Evolutionary conservation across 1,139 yeast genomes (phyloP), one percentile per base, ranked within the genome.

Genomic region (Geotrichum restrictum): DNA sequence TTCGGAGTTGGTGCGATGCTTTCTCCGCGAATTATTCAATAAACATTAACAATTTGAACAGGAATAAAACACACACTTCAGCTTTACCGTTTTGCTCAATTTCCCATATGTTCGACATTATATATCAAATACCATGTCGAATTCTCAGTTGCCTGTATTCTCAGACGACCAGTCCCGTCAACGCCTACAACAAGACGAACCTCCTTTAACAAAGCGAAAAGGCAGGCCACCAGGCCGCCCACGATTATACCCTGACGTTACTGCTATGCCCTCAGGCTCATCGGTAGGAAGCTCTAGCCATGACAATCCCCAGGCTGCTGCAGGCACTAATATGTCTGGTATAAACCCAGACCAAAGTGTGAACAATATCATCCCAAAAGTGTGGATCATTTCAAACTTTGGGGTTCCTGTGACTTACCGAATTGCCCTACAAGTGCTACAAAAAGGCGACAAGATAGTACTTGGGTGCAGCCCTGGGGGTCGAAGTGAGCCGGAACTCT

Each of bases 371-470:
- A 45, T 50, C 14, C 54, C 57, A 27, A 55, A 56, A 43, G 63
- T 62, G 27, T 62, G 64, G 64, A 41, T 62, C n/a, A 59, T 62
- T 11, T 54, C 64, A 7, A 55, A 60, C 40, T 57, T 54, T 45
- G 51, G 54, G 16, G 52, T 57, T 22, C 61, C 59, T 32, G 42
- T 62, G 22, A 59, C 60, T 22, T 50, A 48, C 8, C 55, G 53
- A 27, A 45, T 62, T 3, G 64, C 64, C 7, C 57, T 50, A 21
- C 49, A 46, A 22, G 61, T 57, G 3, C 58, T 62, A 32, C 32
- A 47, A 21, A 51, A 56, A 19, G 61, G 61, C 19, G 63, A 60
- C 47, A 56, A 50, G n/a, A 63, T 59, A 2, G 62, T 60, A n/a
- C 39, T 60, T 14, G 57, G 59, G 21, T 53, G 54, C 18, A 46